Evolutionary conservation across 2,329 filamentous ascomycete genomes (phyloP).

Genomic region (Waltergamsia citrina): DNA sequence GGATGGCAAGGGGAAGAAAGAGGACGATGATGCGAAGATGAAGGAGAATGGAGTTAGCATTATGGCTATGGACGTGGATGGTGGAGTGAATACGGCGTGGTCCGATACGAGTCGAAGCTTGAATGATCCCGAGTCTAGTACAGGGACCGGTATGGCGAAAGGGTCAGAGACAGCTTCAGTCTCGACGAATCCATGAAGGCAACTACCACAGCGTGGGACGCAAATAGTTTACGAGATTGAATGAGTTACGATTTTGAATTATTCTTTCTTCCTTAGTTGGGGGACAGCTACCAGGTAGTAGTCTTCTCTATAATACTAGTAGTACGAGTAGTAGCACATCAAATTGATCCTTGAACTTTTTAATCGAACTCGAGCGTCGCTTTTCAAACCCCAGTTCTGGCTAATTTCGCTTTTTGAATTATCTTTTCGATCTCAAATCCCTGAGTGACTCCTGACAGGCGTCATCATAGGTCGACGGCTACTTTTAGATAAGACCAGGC

Average conservation of each 20-base stretch:
- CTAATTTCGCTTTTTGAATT: too few relatives aligned
- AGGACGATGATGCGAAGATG: conserved; percentile 4
- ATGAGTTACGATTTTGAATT: too few relatives aligned
- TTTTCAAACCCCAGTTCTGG: too few relatives aligned
- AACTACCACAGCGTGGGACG: too few relatives aligned
- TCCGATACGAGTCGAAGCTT: conserved; percentile 28
- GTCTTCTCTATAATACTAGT: too few relatives aligned
- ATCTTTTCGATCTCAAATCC: too few relatives aligned
- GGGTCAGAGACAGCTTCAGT: conserved; percentile 27
- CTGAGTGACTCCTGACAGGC: neutral
- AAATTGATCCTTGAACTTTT: too few relatives aligned
- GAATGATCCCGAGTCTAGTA: conserved; percentile 24
- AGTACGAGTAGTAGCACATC: too few relatives aligned
- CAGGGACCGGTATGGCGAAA: conserved; percentile 20
- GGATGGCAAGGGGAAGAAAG: conserved; percentile 9
- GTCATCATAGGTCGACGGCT: neutral
- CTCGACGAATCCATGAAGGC: conserved; percentile 18
- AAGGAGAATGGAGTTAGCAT: conserved; percentile 11
- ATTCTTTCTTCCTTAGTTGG: too few relatives aligned
- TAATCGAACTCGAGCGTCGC: too few relatives aligned
- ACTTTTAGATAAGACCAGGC: conserved; percentile 61
- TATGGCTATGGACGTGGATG: conserved; percentile 9
- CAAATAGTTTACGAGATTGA: too few relatives aligned
- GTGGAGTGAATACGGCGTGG: conserved; percentile 14
- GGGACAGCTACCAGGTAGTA: too few relatives aligned